Base-by-base conservation (phyloP, 2,329 filamentous ascomycete genomes). In the Calonectria multiphialidica region DNA sequence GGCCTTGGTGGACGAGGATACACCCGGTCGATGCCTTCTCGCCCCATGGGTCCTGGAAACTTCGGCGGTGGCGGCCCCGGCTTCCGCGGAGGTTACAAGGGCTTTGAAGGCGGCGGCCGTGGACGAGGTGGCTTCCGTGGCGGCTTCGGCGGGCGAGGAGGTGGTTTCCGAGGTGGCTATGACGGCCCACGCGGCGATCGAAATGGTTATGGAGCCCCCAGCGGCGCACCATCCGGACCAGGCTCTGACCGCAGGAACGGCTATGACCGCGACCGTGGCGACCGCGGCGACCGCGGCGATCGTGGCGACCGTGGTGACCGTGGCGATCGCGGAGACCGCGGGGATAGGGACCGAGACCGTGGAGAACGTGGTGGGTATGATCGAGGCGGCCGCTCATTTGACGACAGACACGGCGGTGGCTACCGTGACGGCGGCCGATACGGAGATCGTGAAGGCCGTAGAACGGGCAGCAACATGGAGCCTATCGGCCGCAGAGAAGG, bases 1-100 rank as follows among this genome's bases (percentile, higher is more conserved):
- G 97, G 97, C 57, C 90, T 98, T 3, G 97, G 97, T 74, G 96
- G 96, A 55, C 93, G 97, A 79, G 94, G 95, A 75, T 98, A 98
- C 84, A 98, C 96, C 70, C 97, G 96, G 84, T 91, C 93, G 18
- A 88, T 92, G 75, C 90, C 93, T 63, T 88, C 93, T 42, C 91
- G 95, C 66, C 95, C 95, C 75, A 93, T 89, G 71, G 88, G 90
- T 12, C 90, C 90, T 68, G 91, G 90, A 37, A 87, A 88, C 37
- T 88, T 84, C 83, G 89, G 92, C 75, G 91, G 91, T 64, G 89
- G 85, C 28, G 87, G 86, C 8, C 28, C 28, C 28, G 89, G 86
- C 25, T 86, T 84, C 76, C 81, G 84, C 28, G 84, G 84, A n/a
- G 88, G 87, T 64, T 83, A 82, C 68, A 88, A 86, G 59, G 86